Evolutionary conservation across 371 early-diverging fungal genomes (phyloP), one percentile per base, ranked within the genome.

Genomic region (Zopfochytrium polystomum): DNA sequence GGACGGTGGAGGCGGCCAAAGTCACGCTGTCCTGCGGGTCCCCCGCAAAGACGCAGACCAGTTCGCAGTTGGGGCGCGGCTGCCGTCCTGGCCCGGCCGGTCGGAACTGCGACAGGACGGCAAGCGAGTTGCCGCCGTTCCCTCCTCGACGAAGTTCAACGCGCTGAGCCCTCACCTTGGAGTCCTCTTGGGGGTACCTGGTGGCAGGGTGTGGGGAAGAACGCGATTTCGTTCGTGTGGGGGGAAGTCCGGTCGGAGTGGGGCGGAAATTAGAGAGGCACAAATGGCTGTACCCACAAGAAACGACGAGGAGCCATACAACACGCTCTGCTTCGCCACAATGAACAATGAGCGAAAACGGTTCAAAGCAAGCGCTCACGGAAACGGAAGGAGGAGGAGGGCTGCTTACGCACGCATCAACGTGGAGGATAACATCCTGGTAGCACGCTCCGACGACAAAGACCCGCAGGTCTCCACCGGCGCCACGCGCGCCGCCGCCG

Each of bases 91-190:
- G 33, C 32, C 53, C 63, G n/a, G n/a, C 43, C 31, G 38, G 45
- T n/a, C 54, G 30, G 46, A 52, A 56, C 62, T 85, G 85, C 9
- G 75, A 65, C 22, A 87, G 68, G 3, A 85, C 78, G 43, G 72
- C 72, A 11, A 81, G 79, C 2, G 81, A 78, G 60, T 87, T 87
- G 27, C 77, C 79, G n/a, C 78, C 77, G 55, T 87, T 87, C 20
- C 87, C 87, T 33, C 87, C 87, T n/a, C 79, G 76, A 7, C 87
- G 75, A 34, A 76, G 73, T 51, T 84, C 82, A 60, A 80, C 77
- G 18, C 55, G 1, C 7, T 62, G 63, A 44, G 85, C 85, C 27
- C 85, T 67, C 1, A 72, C 58, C 57, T 87, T 87, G 2, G 73
- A 60, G 60, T 86, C 87, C 62, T 87, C 85, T 23, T 62, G 52